Conservation (phyloP, 2,329 filamentous ascomycete species). For the Calcarisporium arbuscula region DNA sequence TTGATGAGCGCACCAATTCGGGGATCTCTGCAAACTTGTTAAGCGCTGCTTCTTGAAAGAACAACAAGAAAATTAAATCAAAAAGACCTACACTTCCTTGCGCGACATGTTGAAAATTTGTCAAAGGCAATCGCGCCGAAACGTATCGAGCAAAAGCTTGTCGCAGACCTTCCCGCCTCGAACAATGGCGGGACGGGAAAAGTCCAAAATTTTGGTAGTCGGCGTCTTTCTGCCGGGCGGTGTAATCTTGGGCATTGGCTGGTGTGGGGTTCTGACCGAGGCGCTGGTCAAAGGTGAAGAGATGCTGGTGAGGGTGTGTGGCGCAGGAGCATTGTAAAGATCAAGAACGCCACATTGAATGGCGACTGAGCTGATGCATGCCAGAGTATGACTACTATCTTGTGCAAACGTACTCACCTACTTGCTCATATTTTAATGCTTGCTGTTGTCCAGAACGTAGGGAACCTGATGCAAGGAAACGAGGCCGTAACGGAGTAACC, state of each 20-base stretch:
- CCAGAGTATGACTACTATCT: too few relatives aligned
- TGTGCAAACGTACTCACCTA: too few relatives aligned
- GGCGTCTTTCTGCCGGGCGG: slow-evolving; percentile 33
- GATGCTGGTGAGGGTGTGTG: too few relatives aligned
- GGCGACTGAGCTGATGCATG: too few relatives aligned
- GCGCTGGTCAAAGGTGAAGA: too few relatives aligned
- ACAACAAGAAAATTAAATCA: slow-evolving; percentile 4
- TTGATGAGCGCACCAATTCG: slow-evolving; percentile 85
- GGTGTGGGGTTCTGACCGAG: slow-evolving; percentile 1
- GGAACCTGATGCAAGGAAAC: too few relatives aligned
- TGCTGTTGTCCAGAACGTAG: too few relatives aligned
- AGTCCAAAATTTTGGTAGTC: slow-evolving; percentile 34
- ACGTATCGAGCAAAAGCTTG: slow-evolving; percentile 21
- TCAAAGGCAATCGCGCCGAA: slow-evolving; percentile 19
- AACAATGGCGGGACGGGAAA: slow-evolving; percentile 18
- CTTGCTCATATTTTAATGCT: too few relatives aligned
- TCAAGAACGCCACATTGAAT: too few relatives aligned
- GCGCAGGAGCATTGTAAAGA: too few relatives aligned
- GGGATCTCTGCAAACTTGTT: slow-evolving; percentile 57
- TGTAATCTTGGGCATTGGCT: slow-evolving; percentile 11
- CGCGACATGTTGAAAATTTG: slow-evolving; percentile 45
- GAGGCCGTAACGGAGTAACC: too few relatives aligned
- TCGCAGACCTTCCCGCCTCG: slow-evolving; percentile 8
- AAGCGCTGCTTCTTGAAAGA: neutral
- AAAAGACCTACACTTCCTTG: slow-evolving; percentile 44